phyloP scores from a whole-genome alignment of 108 stramenopile species.

The Cyclostephanos invisitatus region DNA sequence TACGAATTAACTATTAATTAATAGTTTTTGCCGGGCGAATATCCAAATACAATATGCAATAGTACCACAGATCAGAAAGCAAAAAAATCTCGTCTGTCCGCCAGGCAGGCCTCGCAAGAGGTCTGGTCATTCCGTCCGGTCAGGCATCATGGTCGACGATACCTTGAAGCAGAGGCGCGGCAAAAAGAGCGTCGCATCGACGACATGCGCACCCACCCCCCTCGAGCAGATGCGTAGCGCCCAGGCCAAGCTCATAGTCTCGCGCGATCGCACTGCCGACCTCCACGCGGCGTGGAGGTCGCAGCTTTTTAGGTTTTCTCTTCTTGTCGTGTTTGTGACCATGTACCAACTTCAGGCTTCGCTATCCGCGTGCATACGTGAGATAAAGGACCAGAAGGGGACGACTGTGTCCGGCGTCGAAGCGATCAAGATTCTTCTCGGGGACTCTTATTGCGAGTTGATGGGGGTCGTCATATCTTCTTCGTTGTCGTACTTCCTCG shows the following conservation, averaged over 20 bases:
- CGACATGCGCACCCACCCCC: slow-evolving; percentile 10
- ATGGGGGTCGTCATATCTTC: slow-evolving; percentile 24
- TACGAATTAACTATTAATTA: too few relatives aligned
- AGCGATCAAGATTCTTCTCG: slow-evolving; percentile 21
- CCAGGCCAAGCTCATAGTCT: slow-evolving; percentile 28
- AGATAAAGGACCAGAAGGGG: slow-evolving; percentile 43
- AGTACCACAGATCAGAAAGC: too few relatives aligned
- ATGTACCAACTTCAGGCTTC: slow-evolving; percentile 56
- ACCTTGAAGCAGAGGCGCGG: slow-evolving; percentile 41
- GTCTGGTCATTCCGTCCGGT: too few relatives aligned
- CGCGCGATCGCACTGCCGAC: slow-evolving; percentile 46
- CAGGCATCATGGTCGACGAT: too few relatives aligned
- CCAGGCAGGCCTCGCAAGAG: too few relatives aligned
- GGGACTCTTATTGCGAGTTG: slow-evolving; percentile 32
- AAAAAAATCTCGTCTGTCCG: too few relatives aligned
- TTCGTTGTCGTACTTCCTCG: slow-evolving; percentile 32
- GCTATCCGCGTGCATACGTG: slow-evolving; percentile 44
- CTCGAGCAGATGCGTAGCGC: slow-evolving; percentile 40
- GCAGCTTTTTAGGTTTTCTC: slow-evolving; percentile 52
- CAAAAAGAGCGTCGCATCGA: slow-evolving; percentile 20
- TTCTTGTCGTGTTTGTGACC: slow-evolving; percentile 49
- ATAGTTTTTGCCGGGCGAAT: too few relatives aligned
- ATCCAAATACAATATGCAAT: too few relatives aligned
- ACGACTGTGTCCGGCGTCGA: slow-evolving; percentile 6
- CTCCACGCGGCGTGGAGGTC: slow-evolving; percentile 56